Evolutionary conservation across 2,329 filamentous ascomycete genomes (phyloP), one percentile per base, ranked within the genome.

Genomic region (Penicillium paneum): DNA sequence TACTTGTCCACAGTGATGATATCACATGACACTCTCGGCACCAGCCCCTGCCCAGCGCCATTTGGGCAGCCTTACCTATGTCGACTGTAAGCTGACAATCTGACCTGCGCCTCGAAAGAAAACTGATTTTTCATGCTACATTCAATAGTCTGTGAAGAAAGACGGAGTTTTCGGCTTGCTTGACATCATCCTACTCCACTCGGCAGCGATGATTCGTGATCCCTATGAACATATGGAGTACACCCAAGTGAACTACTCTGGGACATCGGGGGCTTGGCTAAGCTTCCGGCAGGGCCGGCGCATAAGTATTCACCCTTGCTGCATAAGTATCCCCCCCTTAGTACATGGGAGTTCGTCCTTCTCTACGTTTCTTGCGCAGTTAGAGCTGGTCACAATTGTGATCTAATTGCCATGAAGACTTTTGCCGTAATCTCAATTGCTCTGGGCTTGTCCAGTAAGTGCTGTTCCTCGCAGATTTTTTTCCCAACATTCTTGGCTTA

Each of bases 231-330:
- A 52, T 49, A 26, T 45, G 31, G 31, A 32, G 31, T 7, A 32
- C 31, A 26, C 26, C 53, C 48, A 15, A 28, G 13, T 8, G n/a
- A 41, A 19, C 49, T 21, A 26, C 21, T 12, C 12, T 48, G 13
- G 24, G 7, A 38, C 8, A 39, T 29, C 8, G 17, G 32, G n/a
- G 51, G 35, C 60, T 55, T 56, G 57, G 52, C 54, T 58, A 34
- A 51, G 44, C 57, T 56, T 59, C 62, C 62, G 62, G 59, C 39
- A 26, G 29, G 26, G 53, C 62, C 62, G 62, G 49, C 29, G 55
- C 57, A 59, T 63, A 63, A 59, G 62, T 54, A 56, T 49, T 44
- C 17, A 29, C 17, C 41, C 57, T 58, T 56, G 56, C 42, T 44
- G 56, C 57, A 61, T 64, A 63, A 61, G 62, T 56, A 60, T 50